These are phyloP conservation scores for Delonix regia DNA, from an alignment of 306 rosid species.

Conservation along the genomic window DNA sequence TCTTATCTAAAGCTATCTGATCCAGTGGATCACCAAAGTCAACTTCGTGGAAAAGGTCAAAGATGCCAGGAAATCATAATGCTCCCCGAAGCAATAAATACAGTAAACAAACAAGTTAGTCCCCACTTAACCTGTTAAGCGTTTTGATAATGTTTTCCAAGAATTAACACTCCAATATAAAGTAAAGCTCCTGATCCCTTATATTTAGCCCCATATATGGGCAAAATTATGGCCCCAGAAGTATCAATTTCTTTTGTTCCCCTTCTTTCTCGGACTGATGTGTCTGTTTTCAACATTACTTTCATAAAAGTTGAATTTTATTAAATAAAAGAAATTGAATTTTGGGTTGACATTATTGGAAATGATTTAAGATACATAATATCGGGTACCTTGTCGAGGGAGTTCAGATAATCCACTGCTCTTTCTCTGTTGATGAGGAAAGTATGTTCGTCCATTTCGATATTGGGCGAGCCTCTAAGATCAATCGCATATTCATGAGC, in stretches of 20 bases:
- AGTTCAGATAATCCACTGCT: slow-evolving; percentile 85
- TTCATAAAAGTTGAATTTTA: not conserved
- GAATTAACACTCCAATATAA: not conserved
- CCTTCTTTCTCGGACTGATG: not conserved
- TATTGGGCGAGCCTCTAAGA: slow-evolving; percentile 77
- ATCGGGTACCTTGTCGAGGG: slow-evolving; percentile 69
- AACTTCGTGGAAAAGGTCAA: slow-evolving; percentile 24
- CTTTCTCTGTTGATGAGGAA: slow-evolving; percentile 82
- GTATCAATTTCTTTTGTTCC: not conserved
- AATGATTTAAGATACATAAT: no score
- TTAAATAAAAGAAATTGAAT: no score
- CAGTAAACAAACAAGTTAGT: no score
- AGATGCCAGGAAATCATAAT: not conserved
- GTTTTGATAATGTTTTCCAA: not conserved
- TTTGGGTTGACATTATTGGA: no score
- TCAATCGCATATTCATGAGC: not conserved
- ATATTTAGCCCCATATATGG: not conserved
- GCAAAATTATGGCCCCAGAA: no score
- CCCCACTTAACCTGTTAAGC: no score
- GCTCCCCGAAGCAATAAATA: not conserved
- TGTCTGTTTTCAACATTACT: not conserved
- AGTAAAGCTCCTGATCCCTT: not conserved
- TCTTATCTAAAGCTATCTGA: slow-evolving; percentile 26
- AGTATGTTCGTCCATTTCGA: slow-evolving; percentile 85
- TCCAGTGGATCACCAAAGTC: slow-evolving; percentile 15